Evolutionary conservation across 1,284 basidiomycete genomes (phyloP).

Genomic region (Inonotus obliquus): DNA sequence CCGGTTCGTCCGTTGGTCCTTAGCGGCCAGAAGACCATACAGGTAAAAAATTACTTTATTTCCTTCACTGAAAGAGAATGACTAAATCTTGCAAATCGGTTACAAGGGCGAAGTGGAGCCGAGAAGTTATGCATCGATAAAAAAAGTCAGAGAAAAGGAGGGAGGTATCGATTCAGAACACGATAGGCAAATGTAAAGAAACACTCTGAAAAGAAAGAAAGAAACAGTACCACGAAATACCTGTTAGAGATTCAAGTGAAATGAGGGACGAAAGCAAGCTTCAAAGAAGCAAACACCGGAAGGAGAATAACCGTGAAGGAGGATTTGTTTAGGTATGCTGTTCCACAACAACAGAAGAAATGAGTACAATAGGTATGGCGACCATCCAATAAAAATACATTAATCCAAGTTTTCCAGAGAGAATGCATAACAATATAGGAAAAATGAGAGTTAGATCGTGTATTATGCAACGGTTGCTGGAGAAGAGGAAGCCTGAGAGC

Average conservation of each 20-base stretch:
- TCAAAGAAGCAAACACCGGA: not conserved
- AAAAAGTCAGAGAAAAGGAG: not conserved
- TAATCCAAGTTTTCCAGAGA: not conserved
- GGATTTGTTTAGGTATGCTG: not conserved
- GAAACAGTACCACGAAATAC: not conserved
- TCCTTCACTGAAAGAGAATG: conserved; percentile 3
- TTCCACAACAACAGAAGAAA: conserved; percentile 12
- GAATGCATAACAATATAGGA: not conserved
- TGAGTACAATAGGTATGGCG: conserved; percentile 1
- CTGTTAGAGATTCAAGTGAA: not conserved
- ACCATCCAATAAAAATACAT: conserved; percentile 12
- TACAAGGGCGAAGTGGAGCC: conserved; percentile 5
- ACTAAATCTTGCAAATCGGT: not conserved
- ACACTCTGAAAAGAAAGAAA: not conserved
- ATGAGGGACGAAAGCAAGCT: not conserved
- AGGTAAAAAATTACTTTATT: not conserved
- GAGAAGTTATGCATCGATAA: not conserved
- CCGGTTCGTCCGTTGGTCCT: not conserved
- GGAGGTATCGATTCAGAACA: not conserved
- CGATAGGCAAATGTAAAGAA: not conserved
- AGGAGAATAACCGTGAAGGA: not conserved
- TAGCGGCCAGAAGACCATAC: not conserved
- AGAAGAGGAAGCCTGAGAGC: conserved; percentile 34
- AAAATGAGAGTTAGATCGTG: not conserved
- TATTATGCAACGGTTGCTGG: conserved; percentile 11